Base-by-base conservation (phyloP, 176 grass and related monocot species). In the Chrysopogon serrulatus region DNA sequence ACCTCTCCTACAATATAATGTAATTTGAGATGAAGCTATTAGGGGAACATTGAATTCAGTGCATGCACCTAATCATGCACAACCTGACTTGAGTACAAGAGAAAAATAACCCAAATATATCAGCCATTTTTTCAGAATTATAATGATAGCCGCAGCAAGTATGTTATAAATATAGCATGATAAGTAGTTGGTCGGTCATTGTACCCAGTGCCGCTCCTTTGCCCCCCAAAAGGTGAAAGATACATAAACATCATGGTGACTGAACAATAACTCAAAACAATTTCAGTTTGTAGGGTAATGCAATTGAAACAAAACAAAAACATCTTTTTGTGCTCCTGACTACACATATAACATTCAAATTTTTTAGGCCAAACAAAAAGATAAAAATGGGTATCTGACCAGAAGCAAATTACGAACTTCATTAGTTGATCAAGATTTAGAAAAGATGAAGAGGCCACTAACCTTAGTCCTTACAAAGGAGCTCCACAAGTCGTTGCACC, bases 391-490 rank as follows among this genome's bases (percentile, higher is more conserved):
- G 2, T n/a, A 14, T 6, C 2, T 17, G 4, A 2, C 26, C 27
- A 10, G 16, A 76, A 59, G n/a, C 48, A 56, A 56, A 54, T n/a
- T 56, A 34, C 2, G 10, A 75, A 71, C 65, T 32, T 33, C 10
- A 42, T 21, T 51, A 33, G 31, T 18, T 66, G 34, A 76, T 9
- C 43, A 67, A 76, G 16, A 67, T 77, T 49, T 33, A 59, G 16
- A 77, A 66, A 77, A 56, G 8, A 68, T 23, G 30, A 77, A 67
- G 26, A 85, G 3, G 7, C 26, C 27, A 70, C 65, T 70, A 60
- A 85, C 74, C 74, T 60, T 70, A 32, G 56, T n/a, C n/a, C n/a
- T n/a, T n/a, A n/a, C n/a, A 21, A 61, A 63, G 13, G 44, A 70
- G 36, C 36, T 68, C 48, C 36, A 60, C 19, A 68, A 44, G 35